Evolutionary conservation across 495 filamentous ascomycete genomes (phyloP), one percentile per base, ranked within the genome.

Genomic region (Trichoderma orchidacearum): DNA sequence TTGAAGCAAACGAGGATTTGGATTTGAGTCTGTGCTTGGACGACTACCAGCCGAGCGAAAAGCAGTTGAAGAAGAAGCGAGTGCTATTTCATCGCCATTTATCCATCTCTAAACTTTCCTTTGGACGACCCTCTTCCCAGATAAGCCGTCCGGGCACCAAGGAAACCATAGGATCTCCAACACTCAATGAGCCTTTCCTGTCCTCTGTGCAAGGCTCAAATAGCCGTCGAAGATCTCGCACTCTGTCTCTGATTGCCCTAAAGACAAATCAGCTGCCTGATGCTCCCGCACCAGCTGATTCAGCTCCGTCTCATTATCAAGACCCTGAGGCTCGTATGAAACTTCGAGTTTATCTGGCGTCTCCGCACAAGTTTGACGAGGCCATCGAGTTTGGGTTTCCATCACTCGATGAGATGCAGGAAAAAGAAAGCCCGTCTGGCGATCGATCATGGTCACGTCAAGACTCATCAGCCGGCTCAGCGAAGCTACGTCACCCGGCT

Each of bases 281-380:
- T 57, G 59, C 80, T 1, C 72, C 80, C 11, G 74, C 77, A 29
- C 68, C 79, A 11, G 78, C 75, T 53, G 88, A 92, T 64, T 80
- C 86, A 21, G 75, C 78, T 41, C 86, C 89, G 0, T 80, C 85
- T 38, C 85, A 95, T 67, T 96, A 95, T 62, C 89, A 87, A 66
- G 90, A 97, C 59, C 90, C 90, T 0, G 89, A 96, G 65, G 88
- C 90, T 34, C 81, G 92, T 34, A 70, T 91, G 51, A 95, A 92
- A 65, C 72, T 96, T 12, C 84, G 89, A 3, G 83, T 90, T n/a
- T 95, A 90, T 60, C 77, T 95, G 3, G 86, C 87, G 17, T 96
- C 92, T 1, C 87, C 90, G 8, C 88, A 95, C 60, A 95, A 95
- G 65, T 95, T 96, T 58, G 93, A 97, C 63, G 91, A 96, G 72